A percentile compares a stretch with the other conserved stretches of the same genome.
phyloP scores from a whole-genome alignment of 1,284 basidiomycete genomes.

The Ustilago trichophora region DNA sequence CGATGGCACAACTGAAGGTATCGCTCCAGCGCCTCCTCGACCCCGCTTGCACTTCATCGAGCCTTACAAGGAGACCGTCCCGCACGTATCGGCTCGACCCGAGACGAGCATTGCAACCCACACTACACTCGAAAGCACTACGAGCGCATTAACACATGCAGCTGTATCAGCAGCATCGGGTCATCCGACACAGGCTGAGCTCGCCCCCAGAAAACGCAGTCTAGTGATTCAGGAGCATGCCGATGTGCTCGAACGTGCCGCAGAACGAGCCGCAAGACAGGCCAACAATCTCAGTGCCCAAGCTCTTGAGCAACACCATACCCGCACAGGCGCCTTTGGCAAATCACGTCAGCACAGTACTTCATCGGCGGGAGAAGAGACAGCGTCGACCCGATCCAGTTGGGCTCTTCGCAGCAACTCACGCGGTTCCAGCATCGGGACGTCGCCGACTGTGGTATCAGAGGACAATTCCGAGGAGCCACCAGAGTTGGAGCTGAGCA shows the following conservation, averaged over 20 bases:
- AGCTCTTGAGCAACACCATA: conserved; percentile 23
- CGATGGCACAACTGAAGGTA: not conserved
- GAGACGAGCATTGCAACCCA: not conserved
- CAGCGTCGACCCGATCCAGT: conserved; percentile 39
- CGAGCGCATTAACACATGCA: not conserved
- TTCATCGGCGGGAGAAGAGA: conserved; percentile 47
- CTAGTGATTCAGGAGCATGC: conserved; percentile 47
- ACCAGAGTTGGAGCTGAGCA: not conserved
- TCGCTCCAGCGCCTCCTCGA: conserved; percentile 2
- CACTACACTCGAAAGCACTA: not conserved
- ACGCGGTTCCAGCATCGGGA: conserved; percentile 21
- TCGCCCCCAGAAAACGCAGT: conserved; percentile 33
- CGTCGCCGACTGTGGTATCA: conserved; percentile 25
- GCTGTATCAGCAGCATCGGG: not conserved
- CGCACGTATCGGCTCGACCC: conserved; percentile 3
- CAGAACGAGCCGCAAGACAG: conserved; percentile 36
- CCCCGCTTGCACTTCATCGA: conserved; percentile 41
- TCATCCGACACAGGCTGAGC: not conserved
- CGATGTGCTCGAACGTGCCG: conserved; percentile 41
- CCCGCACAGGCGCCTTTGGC: not conserved
- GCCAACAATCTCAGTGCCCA: conserved; percentile 13
- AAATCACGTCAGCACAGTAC: conserved; percentile 30
- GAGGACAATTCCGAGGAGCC: conserved; percentile 1
- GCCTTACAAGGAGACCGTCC: conserved; percentile 8
- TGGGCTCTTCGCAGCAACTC: conserved; percentile 32